Evolutionary conservation across 352 stramenopile genomes (phyloP), one percentile per base, ranked within the genome.

Genomic region (Pythium phragmiticola): DNA sequence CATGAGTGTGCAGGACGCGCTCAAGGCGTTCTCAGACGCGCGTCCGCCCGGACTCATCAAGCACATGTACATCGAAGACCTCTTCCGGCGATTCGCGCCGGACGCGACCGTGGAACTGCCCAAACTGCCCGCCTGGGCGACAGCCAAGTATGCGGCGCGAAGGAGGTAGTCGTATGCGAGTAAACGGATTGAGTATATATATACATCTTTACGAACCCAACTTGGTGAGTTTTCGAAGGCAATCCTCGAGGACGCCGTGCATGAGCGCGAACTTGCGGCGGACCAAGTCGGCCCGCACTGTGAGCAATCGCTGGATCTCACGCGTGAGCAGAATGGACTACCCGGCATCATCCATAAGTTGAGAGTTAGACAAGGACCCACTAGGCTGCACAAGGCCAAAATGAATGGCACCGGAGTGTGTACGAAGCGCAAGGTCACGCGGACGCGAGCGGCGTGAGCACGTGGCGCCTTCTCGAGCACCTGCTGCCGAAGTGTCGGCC

Each of bases 21-120:
- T 94, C 26, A 72, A 75, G 34, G 80, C 84, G n/a, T 94, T 94
- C 56, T 69, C 65, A 7, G 58, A 67, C 34, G 80, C 85, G 41
- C 73, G 85, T 37, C 82, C 81, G 30, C 85, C 85, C 7, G 85
- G 85, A 52, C 60, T 94, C 13, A 90, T 94, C 69, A 92, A 92
- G 65, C 80, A 90, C 67, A 86, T 89, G 77, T 94, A 92, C 66
- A 73, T 94, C 14, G 70, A 91, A 61, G 81, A 88, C 17, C 74
- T 94, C 42, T 90, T 87, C 59, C 74, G 69, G 36, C 58, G 61
- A 19, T 73, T 88, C 28, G 83, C 77, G 0, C 64, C 59, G 4
- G 58, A 59, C 2, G 80, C 83, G 42, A 47, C 63, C n/a, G 63
- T 89, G 14, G 57, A 72, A 51, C 55, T 92, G 28, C 85, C 85